Base-by-base conservation (phyloP, 75 land plant species). In the Cupressus sempervirens region DNA sequence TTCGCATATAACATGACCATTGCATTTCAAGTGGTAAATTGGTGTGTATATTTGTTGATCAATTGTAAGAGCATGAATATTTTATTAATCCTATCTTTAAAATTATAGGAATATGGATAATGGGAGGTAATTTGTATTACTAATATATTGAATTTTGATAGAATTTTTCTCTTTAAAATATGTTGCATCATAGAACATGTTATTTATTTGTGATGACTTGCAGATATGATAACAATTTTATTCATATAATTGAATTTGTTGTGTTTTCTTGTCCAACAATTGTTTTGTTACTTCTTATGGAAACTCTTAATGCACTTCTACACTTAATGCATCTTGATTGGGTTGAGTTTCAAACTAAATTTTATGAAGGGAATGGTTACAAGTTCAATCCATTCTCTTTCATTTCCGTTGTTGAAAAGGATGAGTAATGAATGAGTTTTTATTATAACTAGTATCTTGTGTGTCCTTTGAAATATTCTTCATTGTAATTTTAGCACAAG, bases 281-380 rank as follows among this genome's bases (percentile, higher is more conserved):
- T 15, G 92, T 95, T 41, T 90, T 96, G 80, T 84, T 96, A 68
- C 93, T 96, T 20, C 88, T 94, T 89, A 96, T 96, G 98, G 98
- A 96, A 86, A 89, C 96, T 3, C 89, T 96, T 23, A 96, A 97
- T 80, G 98, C 98, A 45, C 95, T 96, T 58, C 93, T 96, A 1
- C 98, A 96, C 87, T 93, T 97, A 62, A 87, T 96, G 92, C 93
- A 97, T 84, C 91, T 96, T 30, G 97, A 96, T 74, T 96, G 98
- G 98, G 97, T 96, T 38, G 98, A 96, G 85, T 96, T 94, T 74
- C 94, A 92, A 84, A 86, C 76, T 72, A 96, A 96, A 87, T 96
- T 96, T 86, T 96, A 95, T 87, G 88, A 91, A 76, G 98, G 98
- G 15, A 94, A 96, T 87, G 98, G 98, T 53, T 92, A 92, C 92